Evolutionary conservation across 1,284 basidiomycete genomes (phyloP).

Genomic region (Ustilago xerochloae): DNA sequence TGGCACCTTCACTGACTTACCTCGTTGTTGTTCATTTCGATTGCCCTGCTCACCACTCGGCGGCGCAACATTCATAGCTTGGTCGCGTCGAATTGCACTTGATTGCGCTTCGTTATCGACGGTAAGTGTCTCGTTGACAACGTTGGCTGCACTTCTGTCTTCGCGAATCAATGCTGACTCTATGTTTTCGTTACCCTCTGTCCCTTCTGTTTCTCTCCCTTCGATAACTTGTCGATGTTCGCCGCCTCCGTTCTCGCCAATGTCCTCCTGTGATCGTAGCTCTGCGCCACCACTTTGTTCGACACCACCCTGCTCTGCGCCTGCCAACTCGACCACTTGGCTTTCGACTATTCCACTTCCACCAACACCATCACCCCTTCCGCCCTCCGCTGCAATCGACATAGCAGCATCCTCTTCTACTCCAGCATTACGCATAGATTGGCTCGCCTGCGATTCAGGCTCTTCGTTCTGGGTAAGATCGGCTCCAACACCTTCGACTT

Average conservation of each 20-base stretch:
- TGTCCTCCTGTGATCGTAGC: background rate
- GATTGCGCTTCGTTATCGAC: background rate
- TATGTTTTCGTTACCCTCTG: background rate
- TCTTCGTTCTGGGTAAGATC: background rate
- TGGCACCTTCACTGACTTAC: background rate
- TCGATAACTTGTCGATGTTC: too few species aligned
- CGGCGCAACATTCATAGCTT: background rate
- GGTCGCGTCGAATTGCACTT: background rate
- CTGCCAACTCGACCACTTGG: background rate
- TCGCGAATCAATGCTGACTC: background rate
- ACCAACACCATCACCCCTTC: too few species aligned
- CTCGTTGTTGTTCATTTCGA: background rate
- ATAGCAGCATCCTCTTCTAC: background rate
- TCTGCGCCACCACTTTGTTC: background rate
- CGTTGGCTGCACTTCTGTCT: background rate
- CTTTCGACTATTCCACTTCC: background rate
- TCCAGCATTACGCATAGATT: background rate
- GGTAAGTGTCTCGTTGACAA: background rate
- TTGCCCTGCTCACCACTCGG: too few species aligned
- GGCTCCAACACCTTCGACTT: background rate
- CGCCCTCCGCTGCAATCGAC: background rate
- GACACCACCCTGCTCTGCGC: background rate
- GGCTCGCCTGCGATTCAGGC: background rate
- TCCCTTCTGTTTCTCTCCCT: background rate
- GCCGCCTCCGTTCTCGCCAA: background rate